Percentiles rank a stretch among this genome's conserved stretches.
Conservation (phyloP, 345 rosid genomes). For the Citrus hindsii region DNA sequence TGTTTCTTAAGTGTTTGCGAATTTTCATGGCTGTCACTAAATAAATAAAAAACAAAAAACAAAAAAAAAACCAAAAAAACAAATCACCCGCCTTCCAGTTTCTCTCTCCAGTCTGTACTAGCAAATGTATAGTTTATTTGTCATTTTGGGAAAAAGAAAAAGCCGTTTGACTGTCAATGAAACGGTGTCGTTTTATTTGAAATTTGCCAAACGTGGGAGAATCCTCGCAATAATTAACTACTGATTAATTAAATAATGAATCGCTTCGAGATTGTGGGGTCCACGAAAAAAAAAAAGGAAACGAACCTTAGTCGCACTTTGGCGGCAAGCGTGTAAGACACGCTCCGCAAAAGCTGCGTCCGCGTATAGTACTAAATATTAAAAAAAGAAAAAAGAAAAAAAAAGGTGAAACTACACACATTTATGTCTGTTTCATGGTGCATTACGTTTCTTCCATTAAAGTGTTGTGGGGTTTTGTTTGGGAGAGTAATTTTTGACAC, state of each 20-base stretch:
- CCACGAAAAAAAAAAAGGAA: not conserved
- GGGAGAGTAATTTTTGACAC: no score
- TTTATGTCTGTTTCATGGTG: no score
- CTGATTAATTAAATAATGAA: no score
- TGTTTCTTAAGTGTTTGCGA: conserved; percentile 22
- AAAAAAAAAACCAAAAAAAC: not conserved
- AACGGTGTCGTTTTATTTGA: not conserved
- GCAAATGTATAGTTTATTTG: no score
- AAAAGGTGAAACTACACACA: no score
- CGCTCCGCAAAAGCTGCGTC: not conserved
- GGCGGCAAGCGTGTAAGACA: not conserved
- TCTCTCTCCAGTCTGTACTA: not conserved
- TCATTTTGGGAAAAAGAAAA: no score
- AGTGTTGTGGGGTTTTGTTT: no score
- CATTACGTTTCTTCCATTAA: no score
- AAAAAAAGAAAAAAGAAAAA: no score
- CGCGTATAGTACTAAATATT: no score
- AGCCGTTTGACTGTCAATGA: not conserved
- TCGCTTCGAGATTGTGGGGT: not conserved
- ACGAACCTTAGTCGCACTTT: not conserved
- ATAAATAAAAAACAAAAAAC: not conserved
- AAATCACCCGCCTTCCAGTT: conserved; percentile 4
- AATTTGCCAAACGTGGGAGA: no score
- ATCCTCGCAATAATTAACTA: no score
- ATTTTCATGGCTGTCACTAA: conserved; percentile 51